phyloP scores from a whole-genome alignment of 768 basidiomycete genomes.

The Serendipita vermifera region DNA sequence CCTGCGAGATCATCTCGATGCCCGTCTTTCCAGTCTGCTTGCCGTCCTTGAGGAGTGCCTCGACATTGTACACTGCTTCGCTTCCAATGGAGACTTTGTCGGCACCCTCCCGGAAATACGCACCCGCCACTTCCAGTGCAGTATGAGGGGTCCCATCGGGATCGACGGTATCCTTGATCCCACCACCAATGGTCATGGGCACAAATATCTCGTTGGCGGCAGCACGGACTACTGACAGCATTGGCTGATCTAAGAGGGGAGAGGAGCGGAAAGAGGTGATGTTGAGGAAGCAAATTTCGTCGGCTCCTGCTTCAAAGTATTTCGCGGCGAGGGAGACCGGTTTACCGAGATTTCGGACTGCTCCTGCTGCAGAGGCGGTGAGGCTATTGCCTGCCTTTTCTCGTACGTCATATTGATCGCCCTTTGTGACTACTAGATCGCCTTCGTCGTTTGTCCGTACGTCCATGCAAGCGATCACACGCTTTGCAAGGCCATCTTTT shows the following conservation, averaged over 20 bases:
- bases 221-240: conserved; percentile 87
- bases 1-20: conserved; percentile 82
- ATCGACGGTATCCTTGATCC: conserved; percentile 91
- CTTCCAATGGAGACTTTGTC: conserved; percentile 98
- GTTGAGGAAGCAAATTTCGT: conserved; percentile 95
- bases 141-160: conserved; percentile 81
- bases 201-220: conserved; percentile 87
- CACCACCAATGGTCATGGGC: conserved; percentile 96
- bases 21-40: conserved; percentile 61
- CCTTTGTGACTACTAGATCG: conserved; percentile 97
- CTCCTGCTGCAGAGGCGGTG: conserved; percentile 39
- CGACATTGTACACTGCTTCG: conserved; percentile 90
- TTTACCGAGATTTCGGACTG: conserved; percentile 93
- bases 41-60: conserved; percentile 36
- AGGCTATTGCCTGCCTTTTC: conserved; percentile 41
- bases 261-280: conserved; percentile 99
- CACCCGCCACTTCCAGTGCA: conserved; percentile 88
- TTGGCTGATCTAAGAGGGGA: conserved; percentile 90
- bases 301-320: conserved; percentile 81
- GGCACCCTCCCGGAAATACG: conserved; percentile 93
- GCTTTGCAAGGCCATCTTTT: conserved; percentile 69
- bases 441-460: conserved; percentile 92
- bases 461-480: conserved; percentile 95
- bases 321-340: conserved; percentile 80
- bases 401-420: conserved; percentile 97